Evolutionary conservation across 371 early-diverging fungal species (phyloP).

Genomic region (Batkoa obscura): DNA sequence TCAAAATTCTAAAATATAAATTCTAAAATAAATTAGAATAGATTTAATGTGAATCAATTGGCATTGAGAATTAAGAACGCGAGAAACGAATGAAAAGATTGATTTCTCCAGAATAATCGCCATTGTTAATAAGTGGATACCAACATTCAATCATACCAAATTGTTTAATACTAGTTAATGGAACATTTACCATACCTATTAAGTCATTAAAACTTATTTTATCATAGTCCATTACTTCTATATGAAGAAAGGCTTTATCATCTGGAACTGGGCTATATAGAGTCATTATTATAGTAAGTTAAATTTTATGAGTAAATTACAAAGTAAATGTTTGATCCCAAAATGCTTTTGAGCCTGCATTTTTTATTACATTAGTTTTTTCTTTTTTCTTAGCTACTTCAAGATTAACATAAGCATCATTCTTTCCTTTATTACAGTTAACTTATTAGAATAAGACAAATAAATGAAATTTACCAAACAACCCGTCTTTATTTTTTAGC

Average conservation of each 20-base stretch:
- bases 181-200: neutral
- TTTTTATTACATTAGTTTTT: neutral
- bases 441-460: neutral
- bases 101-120: neutral
- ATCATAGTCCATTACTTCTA: neutral
- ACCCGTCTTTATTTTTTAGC: conserved; percentile 2
- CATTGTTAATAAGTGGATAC: neutral
- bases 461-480: neutral
- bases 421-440: neutral
- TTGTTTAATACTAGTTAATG: neutral
- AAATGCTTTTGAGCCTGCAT: conserved; percentile 1
- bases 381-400: neutral
- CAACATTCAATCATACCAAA: neutral
- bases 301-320: neutral
- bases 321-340: neutral
- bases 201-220: neutral
- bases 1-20: no score
- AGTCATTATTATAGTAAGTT: neutral
- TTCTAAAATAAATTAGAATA: no score
- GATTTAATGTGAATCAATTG: no score
- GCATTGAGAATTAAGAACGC: no score
- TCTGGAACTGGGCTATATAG: neutral
- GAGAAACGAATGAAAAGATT: neutral
- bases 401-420: neutral
- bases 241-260: neutral